Base-by-base conservation (phyloP, 805 yeast genomes). In the Metschnikowia lochheadii region DNA sequence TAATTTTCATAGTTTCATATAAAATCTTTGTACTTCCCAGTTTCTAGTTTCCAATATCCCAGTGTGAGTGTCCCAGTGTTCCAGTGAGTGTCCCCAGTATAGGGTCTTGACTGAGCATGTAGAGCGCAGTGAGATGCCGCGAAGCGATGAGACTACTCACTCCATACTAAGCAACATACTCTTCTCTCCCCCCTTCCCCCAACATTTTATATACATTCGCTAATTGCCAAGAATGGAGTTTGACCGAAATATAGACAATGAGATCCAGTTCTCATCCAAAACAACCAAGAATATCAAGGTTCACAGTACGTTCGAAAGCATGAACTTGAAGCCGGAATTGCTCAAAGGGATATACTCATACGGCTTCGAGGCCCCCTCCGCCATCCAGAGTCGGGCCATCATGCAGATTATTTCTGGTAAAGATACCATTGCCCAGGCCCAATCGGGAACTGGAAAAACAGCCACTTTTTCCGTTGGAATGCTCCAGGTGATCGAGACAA, bases 361-460 rank as follows among this genome's bases (percentile, higher is more conserved):
- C 77, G 97, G 98, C 70, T 94, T 89, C 71, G 98, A 92, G 76
- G 82, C 83, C 49, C 99, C 99, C 58, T 90, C 97, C 49, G 94
- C 98, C 50, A 94, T 94, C 76, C 99, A 94, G 77, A 91, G 90
- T 67, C 84, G 99, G 72, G 99, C 98, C 56, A 94, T 94, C 62
- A 77, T 87, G 73, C 99, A 96, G 69, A 91, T 94, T 70, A 86
- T 90, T 63, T 85, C 84, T 65, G 97, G 97, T 50, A 84, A 90
- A 71, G 99, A 94, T 72, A 95, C 91, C 49, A 83, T 94, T 56
- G 99, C 99, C 54, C 99, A 94, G 76, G 98, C 99, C 52, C 99
- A 94, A 75, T 89, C 97, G 35, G 99, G 99, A 73, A 94, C 99
- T 45, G 99, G 99, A 74, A 94, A 94, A 77, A 94, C 99, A 29